These are phyloP conservation scores for Sugiyamaella boreocaroliniensis DNA, from an alignment of 805 yeast species.

Conservation along the genomic window DNA sequence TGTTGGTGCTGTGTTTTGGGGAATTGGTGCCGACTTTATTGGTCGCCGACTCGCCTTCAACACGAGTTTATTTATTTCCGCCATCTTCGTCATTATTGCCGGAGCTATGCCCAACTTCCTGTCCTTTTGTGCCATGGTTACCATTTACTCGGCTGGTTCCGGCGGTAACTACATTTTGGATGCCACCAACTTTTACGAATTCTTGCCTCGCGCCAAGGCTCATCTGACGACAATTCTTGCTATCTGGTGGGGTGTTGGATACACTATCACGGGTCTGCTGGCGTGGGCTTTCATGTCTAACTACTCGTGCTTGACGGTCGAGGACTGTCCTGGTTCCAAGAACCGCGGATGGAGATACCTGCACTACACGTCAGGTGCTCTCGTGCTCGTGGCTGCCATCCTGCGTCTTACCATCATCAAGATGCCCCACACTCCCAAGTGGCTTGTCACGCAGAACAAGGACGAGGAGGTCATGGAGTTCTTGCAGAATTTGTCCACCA, in stretches of 20 bases:
- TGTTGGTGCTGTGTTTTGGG: conserved; percentile 50
- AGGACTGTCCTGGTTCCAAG: conserved; percentile 37
- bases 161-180: conserved; percentile 49
- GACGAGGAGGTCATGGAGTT: conserved; percentile 44
- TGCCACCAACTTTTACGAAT: conserved; percentile 47
- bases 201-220: conserved; percentile 44
- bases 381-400: conserved; percentile 44
- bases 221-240: conserved; percentile 49
- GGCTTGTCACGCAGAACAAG: conserved; percentile 13
- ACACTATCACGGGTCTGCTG: conserved; percentile 44
- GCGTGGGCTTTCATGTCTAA: conserved; percentile 54
- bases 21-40: conserved; percentile 47
- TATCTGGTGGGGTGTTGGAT: conserved; percentile 59
- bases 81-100: conserved; percentile 45
- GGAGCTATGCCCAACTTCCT: conserved; percentile 47
- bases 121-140: conserved; percentile 44
- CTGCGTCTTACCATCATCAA: conserved; percentile 40
- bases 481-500: conserved; percentile 40
- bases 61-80: conserved; percentile 40
- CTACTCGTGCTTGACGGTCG: conserved; percentile 40
- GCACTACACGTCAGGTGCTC: conserved; percentile 47
- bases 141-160: conserved; percentile 40
- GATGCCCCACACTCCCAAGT: conserved; percentile 52
- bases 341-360: conserved; percentile 60
- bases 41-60: conserved; percentile 50